Evolutionary conservation across 2,329 filamentous ascomycete genomes (phyloP).

Genomic region (Alternaria infectoria): DNA sequence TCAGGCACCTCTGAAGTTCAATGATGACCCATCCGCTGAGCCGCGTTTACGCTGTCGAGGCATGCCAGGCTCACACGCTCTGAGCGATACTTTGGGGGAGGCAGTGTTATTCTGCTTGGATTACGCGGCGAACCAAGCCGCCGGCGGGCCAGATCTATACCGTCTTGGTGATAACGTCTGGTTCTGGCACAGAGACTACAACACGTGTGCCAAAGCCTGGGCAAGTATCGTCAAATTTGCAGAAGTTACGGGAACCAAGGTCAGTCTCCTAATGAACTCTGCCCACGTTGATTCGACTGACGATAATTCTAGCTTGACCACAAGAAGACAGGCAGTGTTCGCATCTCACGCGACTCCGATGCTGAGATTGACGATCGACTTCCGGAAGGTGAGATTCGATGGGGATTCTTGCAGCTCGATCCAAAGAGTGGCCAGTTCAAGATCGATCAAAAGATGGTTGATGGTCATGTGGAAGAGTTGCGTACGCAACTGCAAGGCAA

Average conservation of each 20-base stretch:
- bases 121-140: constrained; percentile 53
- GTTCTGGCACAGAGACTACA: constrained; percentile 54
- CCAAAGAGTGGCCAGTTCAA: constrained; percentile 36
- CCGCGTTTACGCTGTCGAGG: constrained; percentile 53
- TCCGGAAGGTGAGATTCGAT: constrained; percentile 38
- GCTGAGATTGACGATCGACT: constrained; percentile 28
- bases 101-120: constrained; percentile 57
- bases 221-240: constrained; percentile 52
- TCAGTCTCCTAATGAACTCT: constrained; percentile 5
- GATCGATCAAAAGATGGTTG: constrained; percentile 43
- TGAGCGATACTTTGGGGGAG: constrained; percentile 57
- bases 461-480: constrained; percentile 38
- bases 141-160: constrained; percentile 52
- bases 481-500: constrained; percentile 38
- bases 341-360: constrained; percentile 28
- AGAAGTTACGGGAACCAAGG: constrained; percentile 50
- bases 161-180: constrained; percentile 59
- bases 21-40: constrained; percentile 38
- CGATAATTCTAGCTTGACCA: constrained; percentile 42
- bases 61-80: constrained; percentile 54
- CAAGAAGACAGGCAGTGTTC: constrained; percentile 52
- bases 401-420: constrained; percentile 42
- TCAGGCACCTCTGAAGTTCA: constrained; percentile 54
- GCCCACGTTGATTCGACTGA: not conserved
- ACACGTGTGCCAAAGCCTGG: constrained; percentile 53